Conservation (phyloP, 805 yeast species). For the Barnettozyma populi region DNA sequence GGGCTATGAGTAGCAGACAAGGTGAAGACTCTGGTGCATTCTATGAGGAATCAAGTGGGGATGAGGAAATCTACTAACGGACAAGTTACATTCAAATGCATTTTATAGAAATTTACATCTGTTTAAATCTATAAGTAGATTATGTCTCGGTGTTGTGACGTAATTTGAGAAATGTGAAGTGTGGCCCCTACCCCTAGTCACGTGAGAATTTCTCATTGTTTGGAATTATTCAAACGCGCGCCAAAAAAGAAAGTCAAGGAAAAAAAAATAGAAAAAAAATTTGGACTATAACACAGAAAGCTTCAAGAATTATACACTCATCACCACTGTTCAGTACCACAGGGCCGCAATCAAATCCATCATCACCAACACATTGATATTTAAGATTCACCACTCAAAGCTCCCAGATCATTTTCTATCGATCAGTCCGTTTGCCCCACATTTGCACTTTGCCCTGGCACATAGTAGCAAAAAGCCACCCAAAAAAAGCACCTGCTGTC, state of each 20-base stretch:
- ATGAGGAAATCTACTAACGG: background rate
- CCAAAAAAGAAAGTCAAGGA: slow-evolving; percentile 3
- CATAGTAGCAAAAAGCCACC: background rate
- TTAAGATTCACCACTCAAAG: background rate
- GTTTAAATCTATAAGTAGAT: background rate
- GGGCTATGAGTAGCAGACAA: background rate
- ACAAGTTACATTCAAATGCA: background rate
- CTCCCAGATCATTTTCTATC: background rate
- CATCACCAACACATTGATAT: background rate
- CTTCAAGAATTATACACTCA: background rate
- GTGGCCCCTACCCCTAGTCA: slow-evolving; percentile 1
- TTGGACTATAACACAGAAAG: background rate
- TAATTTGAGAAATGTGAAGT: no score
- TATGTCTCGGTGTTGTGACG: background rate
- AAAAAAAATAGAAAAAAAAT: slow-evolving; percentile 4
- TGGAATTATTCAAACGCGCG: background rate
- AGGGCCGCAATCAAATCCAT: background rate
- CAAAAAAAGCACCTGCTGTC: background rate
- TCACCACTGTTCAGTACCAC: background rate
- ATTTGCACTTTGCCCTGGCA: background rate
- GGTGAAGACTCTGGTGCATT: background rate
- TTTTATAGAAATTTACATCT: background rate
- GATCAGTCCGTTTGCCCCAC: background rate
- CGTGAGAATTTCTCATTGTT: background rate
- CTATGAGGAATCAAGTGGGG: background rate